Evolutionary conservation across 768 basidiomycete genomes (phyloP), one percentile per base, ranked within the genome.

Genomic region (Lactifluus volemus): DNA sequence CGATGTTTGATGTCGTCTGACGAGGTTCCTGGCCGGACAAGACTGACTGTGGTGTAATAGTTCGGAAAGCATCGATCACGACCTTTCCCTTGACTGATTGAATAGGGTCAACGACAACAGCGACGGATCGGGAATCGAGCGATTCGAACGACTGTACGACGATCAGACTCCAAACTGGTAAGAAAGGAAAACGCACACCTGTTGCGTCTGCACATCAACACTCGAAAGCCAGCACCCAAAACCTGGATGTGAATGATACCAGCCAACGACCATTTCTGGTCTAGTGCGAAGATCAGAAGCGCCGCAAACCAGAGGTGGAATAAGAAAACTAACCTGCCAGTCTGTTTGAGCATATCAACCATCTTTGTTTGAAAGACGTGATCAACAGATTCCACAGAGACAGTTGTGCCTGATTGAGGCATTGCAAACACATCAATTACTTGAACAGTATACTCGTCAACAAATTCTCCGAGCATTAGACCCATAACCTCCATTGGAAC

Each of bases 401-500:
- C 96, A 0, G 92, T 95, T 17, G 96, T 98, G 63, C 96, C 96
- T 15, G 92, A 93, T 68, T 98, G 96, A 49, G 96, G 96, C 96
- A 98, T 98, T 49, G 96, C 96, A 68, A 98, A 98, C 63, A 98
- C 96, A 71, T 98, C 96, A 72, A 95, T 87, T 47, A 93, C 89
- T 73, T 93, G 87, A 49, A 96, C 85, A 4, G 88, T 89, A 78
- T 96, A 96, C 71, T 98, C 97, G 77, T 99, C 97, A 50, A 98
- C 92, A 67, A 98, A 98, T 72, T 97, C 94, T 14, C 96, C 95
- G 25, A 98, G 80, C 92, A 98, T 95, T 42, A 94, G 83, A 63
- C 92, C 91, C 96, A 99, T 98, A 66, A 98, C 96, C 76, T 99
- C 97, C 90, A 98, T 94, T 9, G 97, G 97, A 30, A 99, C 97